Evolutionary conservation across 768 basidiomycete species (phyloP).

Genomic region (Nevesoporus exiguus): DNA sequence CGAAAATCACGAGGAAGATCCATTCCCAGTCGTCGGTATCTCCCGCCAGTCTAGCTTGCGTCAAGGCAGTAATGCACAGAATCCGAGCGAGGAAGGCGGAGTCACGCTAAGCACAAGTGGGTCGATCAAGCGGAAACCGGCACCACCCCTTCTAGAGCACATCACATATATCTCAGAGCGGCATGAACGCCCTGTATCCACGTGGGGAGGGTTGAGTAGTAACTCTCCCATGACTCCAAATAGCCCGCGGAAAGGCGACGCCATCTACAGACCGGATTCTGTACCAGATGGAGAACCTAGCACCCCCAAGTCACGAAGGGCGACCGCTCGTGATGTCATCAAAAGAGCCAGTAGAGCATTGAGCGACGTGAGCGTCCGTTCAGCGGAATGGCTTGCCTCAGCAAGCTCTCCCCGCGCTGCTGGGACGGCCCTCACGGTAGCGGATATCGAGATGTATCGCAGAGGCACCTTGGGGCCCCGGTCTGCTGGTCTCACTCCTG

Average conservation of each 20-base stretch:
- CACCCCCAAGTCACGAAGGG: constrained; percentile 12
- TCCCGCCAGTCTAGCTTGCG: constrained; percentile 23
- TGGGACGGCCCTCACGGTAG: constrained; percentile 13
- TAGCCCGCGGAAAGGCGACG: constrained; percentile 7
- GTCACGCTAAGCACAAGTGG: constrained; percentile 12
- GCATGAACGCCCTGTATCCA: constrained; percentile 7
- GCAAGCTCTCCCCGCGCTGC: constrained; percentile 13
- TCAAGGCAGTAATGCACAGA: not conserved
- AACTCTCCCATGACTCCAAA: constrained; percentile 7
- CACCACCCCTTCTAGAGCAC: constrained; percentile 25
- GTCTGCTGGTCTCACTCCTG: not conserved
- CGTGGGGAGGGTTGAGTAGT: constrained; percentile 26
- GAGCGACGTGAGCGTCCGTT: constrained; percentile 30
- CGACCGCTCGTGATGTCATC: constrained; percentile 14
- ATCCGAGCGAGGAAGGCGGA: constrained; percentile 14
- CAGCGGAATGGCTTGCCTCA: constrained; percentile 31
- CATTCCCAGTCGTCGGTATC: constrained; percentile 22
- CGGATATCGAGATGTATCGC: constrained; percentile 29
- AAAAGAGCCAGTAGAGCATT: constrained; percentile 20
- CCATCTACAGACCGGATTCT: not conserved
- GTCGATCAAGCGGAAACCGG: constrained; percentile 32
- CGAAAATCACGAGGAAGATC: constrained; percentile 22
- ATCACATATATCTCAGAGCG: constrained; percentile 8
- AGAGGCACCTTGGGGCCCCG: constrained; percentile 10
- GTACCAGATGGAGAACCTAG: not conserved